Evolutionary conservation across 345 rosid genomes (phyloP), one percentile per base, ranked within the genome.

Genomic region (Rhodomyrtus tomentosa): DNA sequence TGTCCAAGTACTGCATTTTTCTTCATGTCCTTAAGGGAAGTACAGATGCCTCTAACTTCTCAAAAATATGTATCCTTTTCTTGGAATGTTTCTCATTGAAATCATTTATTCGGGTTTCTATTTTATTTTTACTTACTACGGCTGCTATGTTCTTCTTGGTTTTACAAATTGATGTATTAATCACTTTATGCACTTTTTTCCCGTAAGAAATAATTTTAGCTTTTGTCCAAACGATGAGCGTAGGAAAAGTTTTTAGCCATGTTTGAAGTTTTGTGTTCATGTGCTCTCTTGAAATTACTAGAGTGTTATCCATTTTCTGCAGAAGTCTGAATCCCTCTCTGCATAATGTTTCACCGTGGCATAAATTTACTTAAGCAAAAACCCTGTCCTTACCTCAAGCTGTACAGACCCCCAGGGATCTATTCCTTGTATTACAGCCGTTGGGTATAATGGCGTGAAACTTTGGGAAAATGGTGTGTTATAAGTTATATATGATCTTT

Each of bases 41-140:
- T 85, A 83, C 85, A 50, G 96, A 94, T 74, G 95, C 97, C 74
- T 79, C 88, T 45, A 93, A 94, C 81, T 95, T 94, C 88, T 89
- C 91, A 1, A 95, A 93, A 55, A 95, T 96, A 85, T 96, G 99
- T 95, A 96, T 96, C 98, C 98, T 94, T 84, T 53, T 22, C 74
- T 80, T 52, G 50, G 52, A 50, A 38, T 51, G 53, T 49, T 51
- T 50, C 48, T 24, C 79, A 36, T 25, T n/a, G 76, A 45, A 21
- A 82, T 52, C 42, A 74, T 74, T 68, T 62, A 50, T 14, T 16
- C 5, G 42, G 16, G 29, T 50, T 9, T 53, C 3, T 82, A 49
- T 50, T 36, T 21, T 18, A 21, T 27, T 42, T 20, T 18, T 58
- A n/a, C 2, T 11, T 58, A 32, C 12, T 49, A 21, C 14, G 16